Percentiles rank a stretch among this genome's conserved stretches.
Evolutionary conservation across 257 asterid genomes (phyloP).

Genomic region (Rehmannia glutinosa): DNA sequence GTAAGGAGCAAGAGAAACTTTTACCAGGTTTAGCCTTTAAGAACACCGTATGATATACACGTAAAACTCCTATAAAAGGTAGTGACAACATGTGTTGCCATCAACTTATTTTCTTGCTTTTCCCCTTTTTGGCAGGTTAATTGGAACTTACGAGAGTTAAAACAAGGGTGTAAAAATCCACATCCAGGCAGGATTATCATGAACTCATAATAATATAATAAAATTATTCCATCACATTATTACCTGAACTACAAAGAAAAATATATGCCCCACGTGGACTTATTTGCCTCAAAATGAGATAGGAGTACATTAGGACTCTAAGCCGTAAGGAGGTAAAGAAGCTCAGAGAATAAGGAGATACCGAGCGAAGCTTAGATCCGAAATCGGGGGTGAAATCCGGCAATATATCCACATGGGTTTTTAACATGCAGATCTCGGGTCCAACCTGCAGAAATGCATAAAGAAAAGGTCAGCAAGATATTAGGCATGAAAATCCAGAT

Average conservation of each 20-base stretch:
- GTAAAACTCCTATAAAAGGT: too few species aligned
- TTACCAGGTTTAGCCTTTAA: too few species aligned
- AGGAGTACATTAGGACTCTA: background rate
- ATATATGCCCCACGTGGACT: background rate
- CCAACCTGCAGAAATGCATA: conserved; percentile 63
- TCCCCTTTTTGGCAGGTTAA: too few species aligned
- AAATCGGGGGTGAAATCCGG: conserved; percentile 86
- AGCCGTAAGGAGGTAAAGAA: background rate
- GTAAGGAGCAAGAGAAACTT: background rate
- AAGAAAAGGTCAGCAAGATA: conserved; percentile 5
- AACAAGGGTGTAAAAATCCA: too few species aligned
- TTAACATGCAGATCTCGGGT: conserved; percentile 90
- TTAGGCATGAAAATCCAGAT: background rate
- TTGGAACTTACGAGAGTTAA: too few species aligned
- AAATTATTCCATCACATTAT: background rate
- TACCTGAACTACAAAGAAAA: background rate
- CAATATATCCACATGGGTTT: conserved; percentile 93
- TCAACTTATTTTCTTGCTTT: too few species aligned
- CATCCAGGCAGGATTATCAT: background rate
- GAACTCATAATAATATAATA: background rate
- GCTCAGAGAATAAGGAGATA: conserved; percentile 28
- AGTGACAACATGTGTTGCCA: too few species aligned
- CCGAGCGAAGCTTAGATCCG: conserved; percentile 81
- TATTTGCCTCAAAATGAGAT: background rate
- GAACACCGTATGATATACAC: too few species aligned